Base-by-base conservation (phyloP, 2,329 filamentous ascomycete genomes). In the Dactylellina sp. region DNA sequence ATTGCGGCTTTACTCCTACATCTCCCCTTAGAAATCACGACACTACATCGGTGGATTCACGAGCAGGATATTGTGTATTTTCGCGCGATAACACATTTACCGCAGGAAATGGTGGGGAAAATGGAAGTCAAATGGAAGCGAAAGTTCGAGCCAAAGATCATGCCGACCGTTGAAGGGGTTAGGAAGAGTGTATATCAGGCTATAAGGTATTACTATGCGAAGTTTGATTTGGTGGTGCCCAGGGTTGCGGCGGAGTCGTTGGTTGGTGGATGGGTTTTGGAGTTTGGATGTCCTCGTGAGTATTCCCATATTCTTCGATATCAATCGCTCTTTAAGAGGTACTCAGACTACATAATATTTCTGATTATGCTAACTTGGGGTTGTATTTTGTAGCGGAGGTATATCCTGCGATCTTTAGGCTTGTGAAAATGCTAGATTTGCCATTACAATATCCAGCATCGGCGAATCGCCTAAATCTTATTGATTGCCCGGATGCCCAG, bases 281-380 rank as follows among this genome's bases (percentile, higher is more conserved):
- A 89, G 42, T 84, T 98, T 14, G 87, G 89, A 2, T 83, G 98
- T 46, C 94, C 95, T 61, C 82, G 90, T 92, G 83, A 75, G 86
- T 80, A 46, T 20, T 14, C 32, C 16, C 2, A 3, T 11, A 2
- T n/a, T n/a, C n/a, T n/a, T n/a, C n/a, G n/a, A n/a, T n/a, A n/a
- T n/a, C n/a, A n/a, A n/a, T n/a, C n/a, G n/a, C n/a, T n/a, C n/a
- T n/a, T n/a, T n/a, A n/a, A n/a, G n/a, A n/a, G n/a, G n/a, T n/a
- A n/a, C n/a, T n/a, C n/a, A n/a, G n/a, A n/a, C n/a, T n/a, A n/a
- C n/a, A n/a, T n/a, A n/a, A n/a, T n/a, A n/a, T n/a, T n/a, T 28
- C 72, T 12, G 25, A 25, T 16, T 11, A 37, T 75, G n/a, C 76
- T 52, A 75, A 77, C 77, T 77, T 32, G 16, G n/a, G 18, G 9